phyloP scores from a whole-genome alignment of 2,329 filamentous ascomycete genomes.

The Colletotrichum zoysiae region DNA sequence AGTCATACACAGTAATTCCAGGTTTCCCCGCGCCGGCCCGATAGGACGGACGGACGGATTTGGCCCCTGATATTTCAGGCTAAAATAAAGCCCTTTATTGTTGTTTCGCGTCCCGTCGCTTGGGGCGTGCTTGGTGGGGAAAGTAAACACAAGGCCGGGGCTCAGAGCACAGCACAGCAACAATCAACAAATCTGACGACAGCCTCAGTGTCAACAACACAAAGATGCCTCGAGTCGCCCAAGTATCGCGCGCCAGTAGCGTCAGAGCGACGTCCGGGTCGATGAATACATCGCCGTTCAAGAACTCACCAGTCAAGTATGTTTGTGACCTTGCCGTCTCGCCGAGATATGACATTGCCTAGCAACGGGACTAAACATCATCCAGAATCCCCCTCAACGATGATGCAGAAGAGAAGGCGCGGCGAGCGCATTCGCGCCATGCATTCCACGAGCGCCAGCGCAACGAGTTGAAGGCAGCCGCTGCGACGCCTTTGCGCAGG shows the following conservation, averaged over 20 bases:
- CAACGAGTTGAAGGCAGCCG: slow-evolving; percentile 87
- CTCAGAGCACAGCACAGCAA: slow-evolving; percentile 16
- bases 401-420: slow-evolving; percentile 91
- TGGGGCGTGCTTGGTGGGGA: slow-evolving; percentile 37
- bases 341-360: slow-evolving; percentile 19
- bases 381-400: slow-evolving; percentile 93
- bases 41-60: neutral
- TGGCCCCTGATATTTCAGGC: slow-evolving; percentile 33
- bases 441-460: slow-evolving; percentile 91
- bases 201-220: slow-evolving; percentile 42
- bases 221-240: slow-evolving; percentile 70
- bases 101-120: slow-evolving; percentile 39
- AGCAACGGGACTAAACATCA: slow-evolving; percentile 41
- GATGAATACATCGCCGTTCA: slow-evolving; percentile 65
- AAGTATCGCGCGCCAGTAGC: slow-evolving; percentile 64
- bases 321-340: slow-evolving; percentile 45
- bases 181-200: slow-evolving; percentile 38
- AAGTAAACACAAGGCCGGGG: slow-evolving; percentile 39
- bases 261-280: slow-evolving; percentile 62
- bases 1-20: slow-evolving; percentile 2
- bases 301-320: slow-evolving; percentile 69
- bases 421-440: slow-evolving; percentile 87
- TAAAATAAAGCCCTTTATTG: slow-evolving; percentile 9
- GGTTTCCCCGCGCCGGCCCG: slow-evolving; percentile 16
- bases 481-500: slow-evolving; percentile 76